Percentiles rank a stretch among this genome's conserved stretches.
Conservation (phyloP, 768 basidiomycete genomes). For the Suillus paluster region DNA sequence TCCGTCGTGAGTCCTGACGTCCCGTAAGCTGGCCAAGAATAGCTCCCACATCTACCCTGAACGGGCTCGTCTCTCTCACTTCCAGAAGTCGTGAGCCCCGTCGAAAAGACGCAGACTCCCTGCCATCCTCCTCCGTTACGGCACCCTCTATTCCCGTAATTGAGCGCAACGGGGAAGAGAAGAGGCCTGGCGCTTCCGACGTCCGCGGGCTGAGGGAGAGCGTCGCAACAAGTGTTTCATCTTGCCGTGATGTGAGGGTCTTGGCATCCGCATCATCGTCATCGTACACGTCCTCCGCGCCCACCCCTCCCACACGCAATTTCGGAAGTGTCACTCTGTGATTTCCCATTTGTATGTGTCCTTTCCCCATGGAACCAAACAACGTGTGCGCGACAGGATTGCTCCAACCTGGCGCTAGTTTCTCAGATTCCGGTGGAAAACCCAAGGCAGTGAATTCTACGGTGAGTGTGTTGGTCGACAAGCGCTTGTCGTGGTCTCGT, state of each 20-base stretch:
- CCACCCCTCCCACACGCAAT: slow-evolving; percentile 17
- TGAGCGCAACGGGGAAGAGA: slow-evolving; percentile 7
- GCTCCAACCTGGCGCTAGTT: slow-evolving; percentile 36
- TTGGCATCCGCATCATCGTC: slow-evolving; percentile 34
- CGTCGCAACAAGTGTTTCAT: slow-evolving; percentile 44
- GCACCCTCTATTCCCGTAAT: slow-evolving; percentile 1
- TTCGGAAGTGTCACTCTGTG: slow-evolving; percentile 27
- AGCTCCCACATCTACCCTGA: slow-evolving; percentile 46
- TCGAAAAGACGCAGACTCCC: slow-evolving; percentile 9
- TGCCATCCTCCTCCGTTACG: slow-evolving; percentile 11
- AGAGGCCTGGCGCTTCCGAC: slow-evolving; percentile 29
- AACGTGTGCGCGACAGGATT: slow-evolving; percentile 26
- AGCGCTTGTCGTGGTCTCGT: slow-evolving; percentile 34
- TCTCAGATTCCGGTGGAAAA: slow-evolving; percentile 34
- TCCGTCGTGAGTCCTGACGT: slow-evolving; percentile 24
- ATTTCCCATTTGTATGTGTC: slow-evolving; percentile 7
- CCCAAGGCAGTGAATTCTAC: slow-evolving; percentile 20
- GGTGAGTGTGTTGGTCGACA: slow-evolving; percentile 28
- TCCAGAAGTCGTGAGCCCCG: slow-evolving; percentile 33
- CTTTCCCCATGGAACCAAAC: slow-evolving; percentile 18
- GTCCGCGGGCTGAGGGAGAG: slow-evolving; percentile 52
- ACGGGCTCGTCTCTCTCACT: slow-evolving; percentile 50
- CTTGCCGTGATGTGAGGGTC: slow-evolving; percentile 35
- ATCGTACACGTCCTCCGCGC: slow-evolving; percentile 21
- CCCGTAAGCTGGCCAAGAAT: slow-evolving; percentile 25